Conservation (phyloP, 169 alveolate species). For the Fabrea salina region DNA sequence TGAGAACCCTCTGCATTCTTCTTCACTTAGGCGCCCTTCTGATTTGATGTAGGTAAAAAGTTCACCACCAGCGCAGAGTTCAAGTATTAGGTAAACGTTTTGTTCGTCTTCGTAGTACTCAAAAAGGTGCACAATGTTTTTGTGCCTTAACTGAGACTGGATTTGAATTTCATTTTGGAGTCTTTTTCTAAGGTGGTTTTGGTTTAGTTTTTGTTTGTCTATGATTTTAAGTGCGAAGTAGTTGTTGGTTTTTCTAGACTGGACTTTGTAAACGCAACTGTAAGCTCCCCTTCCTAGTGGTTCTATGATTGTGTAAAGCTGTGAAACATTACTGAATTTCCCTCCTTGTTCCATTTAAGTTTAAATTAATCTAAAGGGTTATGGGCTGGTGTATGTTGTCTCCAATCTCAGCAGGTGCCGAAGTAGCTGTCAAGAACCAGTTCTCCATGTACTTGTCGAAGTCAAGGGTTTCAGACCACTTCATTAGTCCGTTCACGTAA, state of each 20-base stretch:
- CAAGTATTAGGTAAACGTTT: conserved; percentile 67
- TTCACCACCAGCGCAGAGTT: conserved; percentile 75
- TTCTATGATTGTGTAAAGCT: conserved; percentile 3
- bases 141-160: conserved; percentile 42
- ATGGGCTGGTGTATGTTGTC: too few relatives aligned
- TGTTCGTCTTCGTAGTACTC: conserved; percentile 69
- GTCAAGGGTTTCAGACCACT: conserved; percentile 78
- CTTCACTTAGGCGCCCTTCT: conserved; percentile 46
- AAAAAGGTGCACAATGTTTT: conserved; percentile 59
- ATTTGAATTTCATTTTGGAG: conserved; percentile 44
- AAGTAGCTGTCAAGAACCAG: conserved; percentile 75
- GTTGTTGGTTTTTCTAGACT: conserved; percentile 12
- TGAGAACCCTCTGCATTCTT: conserved; percentile 26
- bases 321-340: too few relatives aligned
- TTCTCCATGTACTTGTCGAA: conserved; percentile 67
- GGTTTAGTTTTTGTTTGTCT: conserved; percentile 18
- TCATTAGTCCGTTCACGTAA: conserved; percentile 69
- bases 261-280: conserved; percentile 41
- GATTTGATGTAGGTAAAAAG: conserved; percentile 48
- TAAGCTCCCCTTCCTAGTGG: conserved; percentile 54
- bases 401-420: conserved; percentile 52
- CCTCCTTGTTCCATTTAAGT: too few relatives aligned
- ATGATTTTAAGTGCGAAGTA: conserved; percentile 44
- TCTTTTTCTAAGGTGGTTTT: conserved; percentile 12
- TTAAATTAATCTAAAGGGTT: not conserved